These are phyloP conservation scores for Mycena metata DNA, from an alignment of 768 basidiomycete genomes.

Conservation along the genomic window DNA sequence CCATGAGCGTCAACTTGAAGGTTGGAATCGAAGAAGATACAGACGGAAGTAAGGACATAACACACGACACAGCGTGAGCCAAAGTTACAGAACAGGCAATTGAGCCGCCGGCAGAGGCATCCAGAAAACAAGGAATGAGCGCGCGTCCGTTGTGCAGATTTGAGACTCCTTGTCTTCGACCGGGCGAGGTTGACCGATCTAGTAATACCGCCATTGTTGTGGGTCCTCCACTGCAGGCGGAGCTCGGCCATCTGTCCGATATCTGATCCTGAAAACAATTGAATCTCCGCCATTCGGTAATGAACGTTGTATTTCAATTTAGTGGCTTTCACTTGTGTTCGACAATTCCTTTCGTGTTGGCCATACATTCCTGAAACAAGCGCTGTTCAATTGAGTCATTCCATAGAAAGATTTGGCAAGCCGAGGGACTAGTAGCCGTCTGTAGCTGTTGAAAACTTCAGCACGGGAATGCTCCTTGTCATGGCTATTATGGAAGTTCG, in stretches of 20 bases:
- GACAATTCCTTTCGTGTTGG: too few species aligned
- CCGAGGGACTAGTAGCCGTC: too few species aligned
- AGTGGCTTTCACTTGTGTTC: too few species aligned
- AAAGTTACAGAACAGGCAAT: constrained; percentile 13
- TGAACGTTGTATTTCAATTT: background rate
- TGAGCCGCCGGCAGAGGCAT: background rate
- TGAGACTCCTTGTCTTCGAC: background rate
- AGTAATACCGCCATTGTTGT: constrained; percentile 26
- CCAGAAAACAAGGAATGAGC: constrained; percentile 6
- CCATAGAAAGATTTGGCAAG: too few species aligned
- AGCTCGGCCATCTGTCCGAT: constrained; percentile 26
- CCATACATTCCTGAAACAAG: too few species aligned
- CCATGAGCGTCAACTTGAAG: constrained; percentile 2
- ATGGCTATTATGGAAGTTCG: too few species aligned
- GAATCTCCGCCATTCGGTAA: background rate
- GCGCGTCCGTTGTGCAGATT: constrained; percentile 6
- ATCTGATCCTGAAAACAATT: constrained; percentile 18
- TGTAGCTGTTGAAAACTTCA: too few species aligned
- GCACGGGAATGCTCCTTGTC: too few species aligned
- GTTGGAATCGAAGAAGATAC: background rate
- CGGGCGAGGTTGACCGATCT: background rate
- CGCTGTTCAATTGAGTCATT: too few species aligned
- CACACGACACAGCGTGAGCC: constrained; percentile 5
- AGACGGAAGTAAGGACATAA: constrained; percentile 8
- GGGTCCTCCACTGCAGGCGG: constrained; percentile 19